Base-by-base conservation (phyloP, 2,329 filamentous ascomycete genomes). In the Gliomastix tumulicola region DNA sequence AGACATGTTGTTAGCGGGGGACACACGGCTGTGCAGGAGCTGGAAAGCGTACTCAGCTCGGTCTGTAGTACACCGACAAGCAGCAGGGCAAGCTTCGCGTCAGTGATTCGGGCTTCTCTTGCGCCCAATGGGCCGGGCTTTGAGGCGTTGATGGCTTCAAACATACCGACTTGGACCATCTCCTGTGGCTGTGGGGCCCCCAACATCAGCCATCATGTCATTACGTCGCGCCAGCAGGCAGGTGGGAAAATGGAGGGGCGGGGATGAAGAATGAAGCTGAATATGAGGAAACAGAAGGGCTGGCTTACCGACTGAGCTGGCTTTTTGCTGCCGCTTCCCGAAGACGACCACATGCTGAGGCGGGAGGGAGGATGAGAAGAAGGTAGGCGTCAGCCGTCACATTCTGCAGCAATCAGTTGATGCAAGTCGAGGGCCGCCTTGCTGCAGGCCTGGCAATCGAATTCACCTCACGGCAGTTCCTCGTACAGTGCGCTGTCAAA, bases 101-200 rank as follows among this genome's bases (percentile, higher is more conserved):
- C 39, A 47, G 11, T 22, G 21, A 11, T 18, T 7, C 13, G 10
- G 10, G 25, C n/a, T 5, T 6, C 12, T 6, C 21, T n/a, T n/a
- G n/a, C n/a, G n/a, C n/a, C n/a, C n/a, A n/a, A n/a, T n/a, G n/a
- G n/a, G n/a, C n/a, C n/a, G n/a, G n/a, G n/a, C n/a, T n/a, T n/a
- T n/a, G n/a, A n/a, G n/a, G 33, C 16, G 18, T 40, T 41, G 33
- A 39, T 33, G 28, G 38, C 25, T 22, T 34, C 32, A 30, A 38
- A 71, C 73, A 54, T 82, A 97, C 92, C 90, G 71, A 98, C 89
- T 84, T 98, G 90, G 51, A 96, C 87, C 92, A 98, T 98, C 75
- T 98, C 92, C 88, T 97, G 70, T 56, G 66, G 51, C 60, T 49
- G 57, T 54, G 51, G 55, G 56, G 57, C 48, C 48, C 56, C 62